phyloP scores from a whole-genome alignment of 768 basidiomycete genomes.

The Mycena floridula region DNA sequence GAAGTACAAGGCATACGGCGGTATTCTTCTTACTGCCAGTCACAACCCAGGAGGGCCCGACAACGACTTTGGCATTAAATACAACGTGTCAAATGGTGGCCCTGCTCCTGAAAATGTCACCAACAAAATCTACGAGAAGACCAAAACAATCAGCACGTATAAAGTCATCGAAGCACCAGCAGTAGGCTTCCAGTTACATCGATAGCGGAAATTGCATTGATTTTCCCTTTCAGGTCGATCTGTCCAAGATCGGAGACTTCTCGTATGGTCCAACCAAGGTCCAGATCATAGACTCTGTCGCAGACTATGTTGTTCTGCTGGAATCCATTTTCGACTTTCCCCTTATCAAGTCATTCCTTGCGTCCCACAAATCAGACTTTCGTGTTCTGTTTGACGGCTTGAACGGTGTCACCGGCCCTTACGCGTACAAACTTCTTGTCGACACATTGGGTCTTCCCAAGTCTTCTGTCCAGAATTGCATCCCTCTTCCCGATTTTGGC shows the following conservation, averaged over 20 bases:
- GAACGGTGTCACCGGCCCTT: slow-evolving; percentile 96
- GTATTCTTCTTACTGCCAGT: slow-evolving; percentile 92
- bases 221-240: slow-evolving; percentile 54
- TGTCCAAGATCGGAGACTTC: slow-evolving; percentile 75
- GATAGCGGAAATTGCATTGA: background rate
- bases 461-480: slow-evolving; percentile 83
- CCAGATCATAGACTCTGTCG: slow-evolving; percentile 90
- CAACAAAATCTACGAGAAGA: slow-evolving; percentile 90
- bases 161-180: slow-evolving; percentile 74
- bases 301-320: slow-evolving; percentile 80
- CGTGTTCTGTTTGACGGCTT: slow-evolving; percentile 93
- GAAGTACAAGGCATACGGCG: slow-evolving; percentile 93
- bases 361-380: slow-evolving; percentile 59
- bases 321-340: slow-evolving; percentile 92
- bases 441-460: slow-evolving; percentile 75
- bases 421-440: slow-evolving; percentile 84
- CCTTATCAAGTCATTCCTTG: slow-evolving; percentile 85
- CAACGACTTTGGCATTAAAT: slow-evolving; percentile 99
- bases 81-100: slow-evolving; percentile 96
- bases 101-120: slow-evolving; percentile 96
- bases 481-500: slow-evolving; percentile 91
- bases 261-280: slow-evolving; percentile 80
- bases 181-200: slow-evolving; percentile 36
- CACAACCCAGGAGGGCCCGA: slow-evolving; percentile 99
- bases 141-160: slow-evolving; percentile 82